Percentiles rank a stretch among this genome's conserved stretches.
Conservation (phyloP, 1,139 yeast species). For the Yamadazyma songkhlaensis region DNA sequence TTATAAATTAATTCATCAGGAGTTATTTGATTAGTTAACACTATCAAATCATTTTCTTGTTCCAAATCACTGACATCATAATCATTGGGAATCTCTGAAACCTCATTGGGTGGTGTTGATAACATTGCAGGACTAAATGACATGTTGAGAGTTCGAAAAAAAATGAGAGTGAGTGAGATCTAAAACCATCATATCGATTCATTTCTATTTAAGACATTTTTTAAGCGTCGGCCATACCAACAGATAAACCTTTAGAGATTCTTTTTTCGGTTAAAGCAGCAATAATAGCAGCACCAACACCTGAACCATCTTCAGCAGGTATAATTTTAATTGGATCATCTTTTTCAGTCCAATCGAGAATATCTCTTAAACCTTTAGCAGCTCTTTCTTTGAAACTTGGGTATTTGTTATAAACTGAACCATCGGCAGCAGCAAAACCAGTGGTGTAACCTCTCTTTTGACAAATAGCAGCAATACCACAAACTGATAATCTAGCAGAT, state of each 20-base stretch:
- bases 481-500: conserved; percentile 87
- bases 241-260: conserved; percentile 65
- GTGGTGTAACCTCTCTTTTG: conserved; percentile 75
- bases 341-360: conserved; percentile 76
- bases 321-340: conserved; percentile 79
- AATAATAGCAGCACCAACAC: conserved; percentile 97
- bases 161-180: no score
- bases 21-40: conserved; percentile 16
- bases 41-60: conserved; percentile 15
- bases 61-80: conserved; percentile 11
- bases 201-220: neutral
- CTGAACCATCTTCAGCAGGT: conserved; percentile 97
- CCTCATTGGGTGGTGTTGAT: neutral
- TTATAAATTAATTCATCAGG: conserved; percentile 13
- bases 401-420: conserved; percentile 90
- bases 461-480: conserved; percentile 95
- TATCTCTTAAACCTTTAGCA: conserved; percentile 83
- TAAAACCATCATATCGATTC: no score
- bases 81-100: neutral
- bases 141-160: conserved; percentile 2
- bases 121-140: conserved; percentile 8
- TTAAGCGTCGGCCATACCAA: conserved; percentile 43
- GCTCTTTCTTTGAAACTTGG: conserved; percentile 91
- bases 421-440: conserved; percentile 96
- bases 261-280: conserved; percentile 90